Percentiles rank a stretch among this genome's conserved stretches.
Conservation (phyloP, 2,329 filamentous ascomycete species). For the Pyrenochaeta sp. region DNA sequence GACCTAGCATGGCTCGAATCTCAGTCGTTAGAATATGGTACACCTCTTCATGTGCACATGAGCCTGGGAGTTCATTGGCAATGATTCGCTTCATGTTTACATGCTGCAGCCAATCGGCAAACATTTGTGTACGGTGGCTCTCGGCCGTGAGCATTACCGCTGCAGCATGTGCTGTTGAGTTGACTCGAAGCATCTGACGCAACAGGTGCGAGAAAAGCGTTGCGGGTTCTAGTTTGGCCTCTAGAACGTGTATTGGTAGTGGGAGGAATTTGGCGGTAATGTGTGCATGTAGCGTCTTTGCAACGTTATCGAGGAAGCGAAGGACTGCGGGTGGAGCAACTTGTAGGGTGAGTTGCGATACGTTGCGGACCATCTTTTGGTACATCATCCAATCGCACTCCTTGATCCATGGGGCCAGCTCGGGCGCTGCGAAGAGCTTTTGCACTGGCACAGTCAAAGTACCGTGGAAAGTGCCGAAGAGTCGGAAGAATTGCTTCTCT, state of each 20-base stretch:
- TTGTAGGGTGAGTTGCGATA: slow-evolving; percentile 87
- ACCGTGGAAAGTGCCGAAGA: slow-evolving; percentile 94
- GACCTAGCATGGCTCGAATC: slow-evolving; percentile 74
- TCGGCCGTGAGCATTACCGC: slow-evolving; percentile 91
- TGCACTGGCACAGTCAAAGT: slow-evolving; percentile 97
- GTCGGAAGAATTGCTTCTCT: slow-evolving; percentile 94
- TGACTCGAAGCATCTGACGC: slow-evolving; percentile 87
- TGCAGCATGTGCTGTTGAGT: slow-evolving; percentile 90
- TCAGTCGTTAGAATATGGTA: slow-evolving; percentile 65
- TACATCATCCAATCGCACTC: slow-evolving; percentile 96
- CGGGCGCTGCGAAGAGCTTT: slow-evolving; percentile 83
- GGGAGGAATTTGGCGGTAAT: slow-evolving; percentile 85
- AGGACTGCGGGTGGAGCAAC: slow-evolving; percentile 89
- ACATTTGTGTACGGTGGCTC: slow-evolving; percentile 94
- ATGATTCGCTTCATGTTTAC: slow-evolving; percentile 66
- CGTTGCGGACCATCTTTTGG: slow-evolving; percentile 93
- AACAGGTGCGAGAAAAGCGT: slow-evolving; percentile 87
- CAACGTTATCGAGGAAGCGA: slow-evolving; percentile 86
- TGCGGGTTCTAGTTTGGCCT: slow-evolving; percentile 87
- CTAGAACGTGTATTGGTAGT: slow-evolving; percentile 83
- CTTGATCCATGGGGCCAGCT: slow-evolving; percentile 89
- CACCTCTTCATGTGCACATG: slow-evolving; percentile 64
- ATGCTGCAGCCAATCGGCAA: slow-evolving; percentile 81
- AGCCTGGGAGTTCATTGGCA: slow-evolving; percentile 62
- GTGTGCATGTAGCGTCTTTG: slow-evolving; percentile 79